Evolutionary conservation across 805 yeast species (phyloP).

Genomic region (Phaffomyces opuntiae): DNA sequence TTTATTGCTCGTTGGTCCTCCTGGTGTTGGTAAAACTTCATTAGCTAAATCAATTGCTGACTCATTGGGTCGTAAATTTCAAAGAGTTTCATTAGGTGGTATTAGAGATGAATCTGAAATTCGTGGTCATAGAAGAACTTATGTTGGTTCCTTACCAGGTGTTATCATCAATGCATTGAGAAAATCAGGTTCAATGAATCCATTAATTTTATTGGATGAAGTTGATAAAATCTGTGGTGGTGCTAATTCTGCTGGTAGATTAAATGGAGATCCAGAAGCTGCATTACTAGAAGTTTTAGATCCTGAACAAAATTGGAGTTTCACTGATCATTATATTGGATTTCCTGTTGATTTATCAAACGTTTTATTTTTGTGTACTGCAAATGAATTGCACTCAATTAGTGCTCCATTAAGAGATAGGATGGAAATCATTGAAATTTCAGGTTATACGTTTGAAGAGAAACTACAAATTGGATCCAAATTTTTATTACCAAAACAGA

Average conservation of each 20-base stretch:
- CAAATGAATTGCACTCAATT: slow-evolving; percentile 65
- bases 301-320: slow-evolving; percentile 77
- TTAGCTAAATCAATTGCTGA: slow-evolving; percentile 76
- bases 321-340: slow-evolving; percentile 78
- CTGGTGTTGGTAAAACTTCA: slow-evolving; percentile 90
- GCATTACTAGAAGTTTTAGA: slow-evolving; percentile 84
- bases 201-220: slow-evolving; percentile 78
- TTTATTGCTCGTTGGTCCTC: slow-evolving; percentile 80
- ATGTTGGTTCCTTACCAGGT: slow-evolving; percentile 92
- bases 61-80: slow-evolving; percentile 67
- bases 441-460: slow-evolving; percentile 76
- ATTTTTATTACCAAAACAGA: slow-evolving; percentile 71
- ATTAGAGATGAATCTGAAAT: slow-evolving; percentile 84
- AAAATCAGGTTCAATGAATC: slow-evolving; percentile 71
- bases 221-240: slow-evolving; percentile 72
- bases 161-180: slow-evolving; percentile 68
- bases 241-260: slow-evolving; percentile 31
- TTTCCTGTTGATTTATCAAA: slow-evolving; percentile 82
- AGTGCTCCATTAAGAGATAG: slow-evolving; percentile 77
- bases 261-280: slow-evolving; percentile 85
- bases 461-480: slow-evolving; percentile 64
- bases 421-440: slow-evolving; percentile 71
- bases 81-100: slow-evolving; percentile 81
- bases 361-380: slow-evolving; percentile 78
- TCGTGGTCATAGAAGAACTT: slow-evolving; percentile 85